A percentile compares a stretch with the other conserved stretches of the same genome.
These are phyloP conservation scores for Petunia axillaris DNA, from an alignment of 257 asterid genomes.

Conservation along the genomic window DNA sequence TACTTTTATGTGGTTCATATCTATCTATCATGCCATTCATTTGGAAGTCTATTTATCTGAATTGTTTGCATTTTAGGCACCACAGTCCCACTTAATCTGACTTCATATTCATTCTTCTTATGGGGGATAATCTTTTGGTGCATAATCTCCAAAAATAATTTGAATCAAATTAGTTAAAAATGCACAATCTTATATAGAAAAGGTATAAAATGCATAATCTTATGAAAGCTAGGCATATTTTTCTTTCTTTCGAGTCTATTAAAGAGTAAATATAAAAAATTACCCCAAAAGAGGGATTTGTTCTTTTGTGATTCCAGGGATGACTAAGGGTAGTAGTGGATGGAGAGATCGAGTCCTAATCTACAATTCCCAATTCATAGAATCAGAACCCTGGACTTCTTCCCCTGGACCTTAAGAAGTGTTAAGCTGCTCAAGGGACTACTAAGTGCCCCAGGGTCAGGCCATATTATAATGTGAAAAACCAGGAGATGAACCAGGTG, in stretches of 20 bases:
- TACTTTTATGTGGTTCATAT: background rate
- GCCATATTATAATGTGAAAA: background rate
- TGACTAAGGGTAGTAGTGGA: background rate
- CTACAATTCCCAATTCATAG: background rate
- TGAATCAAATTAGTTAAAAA: background rate
- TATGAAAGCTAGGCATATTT: background rate
- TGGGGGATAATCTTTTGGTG: background rate
- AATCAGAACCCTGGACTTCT: background rate
- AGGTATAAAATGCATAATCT: background rate
- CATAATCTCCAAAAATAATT: background rate
- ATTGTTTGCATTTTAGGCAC: background rate
- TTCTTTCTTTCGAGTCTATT: background rate
- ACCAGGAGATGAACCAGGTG: background rate
- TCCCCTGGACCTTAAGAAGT: background rate
- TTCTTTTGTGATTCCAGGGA: background rate
- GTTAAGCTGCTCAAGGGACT: background rate
- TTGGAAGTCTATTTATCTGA: background rate
- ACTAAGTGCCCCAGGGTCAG: background rate
- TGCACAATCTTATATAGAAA: background rate
- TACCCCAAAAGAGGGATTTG: background rate
- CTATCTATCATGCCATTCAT: background rate
- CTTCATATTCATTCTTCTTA: background rate
- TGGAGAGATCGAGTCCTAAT: background rate
- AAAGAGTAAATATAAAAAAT: background rate
- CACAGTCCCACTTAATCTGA: background rate